phyloP scores from a whole-genome alignment of 2,329 filamentous ascomycete genomes.

The Calonectria ilicicola region DNA sequence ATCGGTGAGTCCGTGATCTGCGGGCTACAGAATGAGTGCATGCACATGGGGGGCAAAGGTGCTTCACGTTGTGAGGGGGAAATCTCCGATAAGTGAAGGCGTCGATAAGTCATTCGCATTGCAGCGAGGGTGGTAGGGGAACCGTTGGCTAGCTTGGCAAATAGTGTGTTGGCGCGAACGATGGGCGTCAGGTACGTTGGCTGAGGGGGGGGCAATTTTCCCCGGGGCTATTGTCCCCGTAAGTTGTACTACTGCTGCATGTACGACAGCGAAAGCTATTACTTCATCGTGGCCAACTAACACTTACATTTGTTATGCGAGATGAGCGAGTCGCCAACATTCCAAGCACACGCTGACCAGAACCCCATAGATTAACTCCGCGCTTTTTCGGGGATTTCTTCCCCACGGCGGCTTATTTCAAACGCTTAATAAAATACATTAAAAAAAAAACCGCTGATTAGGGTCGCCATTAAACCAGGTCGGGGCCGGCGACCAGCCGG shows the following conservation, averaged over 20 bases:
- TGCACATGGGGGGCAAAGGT: background rate
- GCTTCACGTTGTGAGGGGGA: slow-evolving; percentile 3
- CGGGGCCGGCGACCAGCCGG: background rate
- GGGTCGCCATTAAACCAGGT: background rate
- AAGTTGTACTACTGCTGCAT: background rate
- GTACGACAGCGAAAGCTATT: background rate
- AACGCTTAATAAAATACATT: background rate
- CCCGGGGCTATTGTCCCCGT: background rate
- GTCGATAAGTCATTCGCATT: slow-evolving; percentile 1
- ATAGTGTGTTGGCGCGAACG: background rate
- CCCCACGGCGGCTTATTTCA: background rate
- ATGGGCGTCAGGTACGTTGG: background rate
- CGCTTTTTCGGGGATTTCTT: slow-evolving; percentile 4
- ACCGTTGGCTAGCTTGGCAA: background rate
- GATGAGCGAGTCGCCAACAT: background rate
- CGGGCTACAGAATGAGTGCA: slow-evolving; percentile 10
- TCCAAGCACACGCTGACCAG: background rate
- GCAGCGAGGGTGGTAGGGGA: background rate
- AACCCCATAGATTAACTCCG: background rate
- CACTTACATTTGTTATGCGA: background rate
- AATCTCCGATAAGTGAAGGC: slow-evolving; percentile 12
- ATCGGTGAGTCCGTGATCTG: slow-evolving; percentile 14
- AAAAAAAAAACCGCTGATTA: background rate
- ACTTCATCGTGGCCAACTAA: background rate
- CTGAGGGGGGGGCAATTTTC: background rate